Evolutionary conservation across 192 early-diverging fungal genomes (phyloP).

Genomic region (Phlyctochytrium planicorne): DNA sequence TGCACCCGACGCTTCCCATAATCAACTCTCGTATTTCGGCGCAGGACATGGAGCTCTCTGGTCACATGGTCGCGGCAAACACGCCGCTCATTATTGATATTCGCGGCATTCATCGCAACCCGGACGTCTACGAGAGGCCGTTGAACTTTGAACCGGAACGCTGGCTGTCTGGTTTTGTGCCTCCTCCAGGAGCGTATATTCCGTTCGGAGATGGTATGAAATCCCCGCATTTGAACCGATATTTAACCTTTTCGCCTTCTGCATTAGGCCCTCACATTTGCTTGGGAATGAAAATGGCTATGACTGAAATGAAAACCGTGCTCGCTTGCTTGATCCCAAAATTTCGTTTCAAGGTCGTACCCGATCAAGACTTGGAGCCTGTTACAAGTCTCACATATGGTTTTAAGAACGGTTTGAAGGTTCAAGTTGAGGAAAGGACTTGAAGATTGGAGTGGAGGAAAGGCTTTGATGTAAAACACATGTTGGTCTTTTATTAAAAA

Average conservation of each 20-base stretch:
- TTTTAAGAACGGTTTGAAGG: constrained; percentile 2
- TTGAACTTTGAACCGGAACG: constrained; percentile 32
- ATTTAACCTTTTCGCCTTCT: constrained; percentile 24
- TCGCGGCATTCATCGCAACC: constrained; percentile 20
- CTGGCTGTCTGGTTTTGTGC: constrained; percentile 17
- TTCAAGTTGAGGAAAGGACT: too few species aligned
- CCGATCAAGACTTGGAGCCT: neutral
- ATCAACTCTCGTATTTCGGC: constrained; percentile 6
- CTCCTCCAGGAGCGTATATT: constrained; percentile 31
- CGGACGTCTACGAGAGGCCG: constrained; percentile 17
- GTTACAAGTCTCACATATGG: neutral
- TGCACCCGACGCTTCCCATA: constrained; percentile 31
- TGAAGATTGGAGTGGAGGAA: too few species aligned
- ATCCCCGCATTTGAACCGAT: too few species aligned
- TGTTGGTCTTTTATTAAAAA: too few species aligned
- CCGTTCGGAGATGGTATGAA: constrained; percentile 37
- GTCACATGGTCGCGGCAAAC: constrained; percentile 22
- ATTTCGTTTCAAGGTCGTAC: neutral
- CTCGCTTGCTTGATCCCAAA: neutral
- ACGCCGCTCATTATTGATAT: constrained; percentile 25
- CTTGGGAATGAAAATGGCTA: constrained; percentile 35
- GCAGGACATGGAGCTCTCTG: constrained; percentile 20
- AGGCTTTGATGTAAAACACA: too few species aligned
- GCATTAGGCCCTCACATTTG: too few species aligned
- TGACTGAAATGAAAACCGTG: constrained; percentile 25